Conservation (phyloP, 164 flowering plant species). For the Berberis thunbergii region DNA sequence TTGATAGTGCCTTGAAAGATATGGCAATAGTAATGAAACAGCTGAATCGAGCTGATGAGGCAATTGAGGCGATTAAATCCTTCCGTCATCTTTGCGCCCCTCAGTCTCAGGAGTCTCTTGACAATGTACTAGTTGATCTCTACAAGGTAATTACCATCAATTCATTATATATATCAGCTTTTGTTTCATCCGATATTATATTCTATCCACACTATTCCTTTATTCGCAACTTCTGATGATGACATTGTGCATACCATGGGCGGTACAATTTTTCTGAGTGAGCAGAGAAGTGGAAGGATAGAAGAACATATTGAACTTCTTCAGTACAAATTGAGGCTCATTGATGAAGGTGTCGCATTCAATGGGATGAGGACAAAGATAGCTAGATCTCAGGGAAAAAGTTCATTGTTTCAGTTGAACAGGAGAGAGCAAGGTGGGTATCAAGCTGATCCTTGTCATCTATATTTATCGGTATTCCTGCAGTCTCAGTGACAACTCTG, state of each 20-base stretch:
- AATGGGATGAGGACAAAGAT: conserved; percentile 51
- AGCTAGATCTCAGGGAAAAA: conserved; percentile 71
- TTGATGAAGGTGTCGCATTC: conserved; percentile 55
- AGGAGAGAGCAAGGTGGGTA: conserved; percentile 65
- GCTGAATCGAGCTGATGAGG: conserved; percentile 74
- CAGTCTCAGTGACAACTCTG: not conserved
- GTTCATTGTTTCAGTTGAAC: conserved; percentile 49
- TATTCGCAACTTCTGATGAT: not conserved
- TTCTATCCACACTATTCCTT: not conserved
- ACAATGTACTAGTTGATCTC: conserved; percentile 76
- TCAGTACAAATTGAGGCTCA: conserved; percentile 42
- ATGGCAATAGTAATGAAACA: conserved; percentile 94
- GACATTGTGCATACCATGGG: not conserved
- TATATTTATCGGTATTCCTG: not conserved
- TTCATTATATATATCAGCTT: not conserved
- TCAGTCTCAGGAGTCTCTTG: conserved; percentile 78
- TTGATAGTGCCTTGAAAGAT: conserved; percentile 88
- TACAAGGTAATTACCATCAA: conserved; percentile 50
- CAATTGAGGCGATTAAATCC: conserved; percentile 84
- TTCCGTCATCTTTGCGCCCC: conserved; percentile 69
- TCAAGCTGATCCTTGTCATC: not conserved
- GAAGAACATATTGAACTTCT: conserved; percentile 76
- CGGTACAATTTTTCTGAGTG: not conserved
- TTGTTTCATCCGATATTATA: not conserved
- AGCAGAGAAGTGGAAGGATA: conserved; percentile 57